Evolutionary conservation across 129 eudicot genomes (phyloP).

Genomic region (Centrapalus pauciflorus): DNA sequence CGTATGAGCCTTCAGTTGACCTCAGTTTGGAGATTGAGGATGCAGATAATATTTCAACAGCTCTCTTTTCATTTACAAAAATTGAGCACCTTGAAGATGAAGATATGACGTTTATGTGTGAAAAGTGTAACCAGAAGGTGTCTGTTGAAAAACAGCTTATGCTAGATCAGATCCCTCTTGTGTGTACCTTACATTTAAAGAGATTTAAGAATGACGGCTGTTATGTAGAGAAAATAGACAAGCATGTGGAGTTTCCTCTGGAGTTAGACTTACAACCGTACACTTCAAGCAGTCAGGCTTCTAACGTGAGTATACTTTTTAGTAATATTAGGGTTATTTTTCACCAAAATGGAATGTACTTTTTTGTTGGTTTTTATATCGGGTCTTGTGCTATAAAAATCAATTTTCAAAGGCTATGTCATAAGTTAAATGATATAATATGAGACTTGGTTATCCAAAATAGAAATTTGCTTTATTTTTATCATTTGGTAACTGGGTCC

Average conservation of each 20-base stretch:
- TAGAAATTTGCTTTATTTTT: too few species aligned
- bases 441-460: too few species aligned
- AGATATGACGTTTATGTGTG: constrained; percentile 77
- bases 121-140: constrained; percentile 73
- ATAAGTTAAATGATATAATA: too few species aligned
- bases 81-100: constrained; percentile 76
- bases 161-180: constrained; percentile 62
- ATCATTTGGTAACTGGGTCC: too few species aligned
- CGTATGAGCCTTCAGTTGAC: constrained; percentile 73
- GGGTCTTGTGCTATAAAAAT: too few species aligned
- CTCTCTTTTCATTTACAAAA: constrained; percentile 83
- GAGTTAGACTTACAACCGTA: constrained; percentile 74
- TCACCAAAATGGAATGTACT: too few species aligned
- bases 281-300: constrained; percentile 25
- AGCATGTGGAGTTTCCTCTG: constrained; percentile 56
- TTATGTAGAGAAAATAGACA: constrained; percentile 77
- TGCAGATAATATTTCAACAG: constrained; percentile 45
- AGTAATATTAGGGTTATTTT: too few species aligned
- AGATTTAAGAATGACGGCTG: constrained; percentile 82
- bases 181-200: constrained; percentile 79
- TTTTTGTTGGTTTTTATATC: too few species aligned
- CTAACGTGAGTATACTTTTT: constrained; percentile 67
- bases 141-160: constrained; percentile 71
- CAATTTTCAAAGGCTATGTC: too few species aligned
- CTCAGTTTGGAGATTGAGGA: constrained; percentile 87